Evolutionary conservation across 306 rosid species (phyloP).

Genomic region (Lathyrus oleraceus): DNA sequence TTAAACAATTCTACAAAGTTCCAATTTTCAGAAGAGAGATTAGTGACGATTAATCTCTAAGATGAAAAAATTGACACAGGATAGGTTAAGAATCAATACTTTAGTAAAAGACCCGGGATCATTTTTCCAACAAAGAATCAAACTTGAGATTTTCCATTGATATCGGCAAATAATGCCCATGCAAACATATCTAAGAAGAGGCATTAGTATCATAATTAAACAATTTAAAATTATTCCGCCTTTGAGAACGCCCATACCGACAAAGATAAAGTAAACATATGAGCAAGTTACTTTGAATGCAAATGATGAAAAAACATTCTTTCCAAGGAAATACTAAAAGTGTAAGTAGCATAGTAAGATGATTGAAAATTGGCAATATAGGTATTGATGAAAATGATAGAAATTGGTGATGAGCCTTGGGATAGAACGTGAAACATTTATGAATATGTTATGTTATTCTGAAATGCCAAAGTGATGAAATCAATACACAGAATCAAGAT

Average conservation of each 20-base stretch:
- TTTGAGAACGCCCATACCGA: background rate
- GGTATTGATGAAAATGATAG: background rate
- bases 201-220: background rate
- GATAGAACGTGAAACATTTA: background rate
- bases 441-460: background rate
- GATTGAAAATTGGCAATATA: background rate
- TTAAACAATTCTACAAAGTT: background rate
- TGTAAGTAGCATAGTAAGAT: background rate
- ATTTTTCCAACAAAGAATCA: slow-evolving; percentile 13
- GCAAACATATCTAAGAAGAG: background rate
- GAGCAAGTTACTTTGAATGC: background rate
- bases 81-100: background rate
- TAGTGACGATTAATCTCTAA: background rate
- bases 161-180: background rate
- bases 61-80: background rate
- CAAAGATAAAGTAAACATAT: background rate
- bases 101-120: background rate
- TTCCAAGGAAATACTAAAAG: background rate
- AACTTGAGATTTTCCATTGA: background rate
- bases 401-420: background rate
- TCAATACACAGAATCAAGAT: background rate
- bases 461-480: background rate
- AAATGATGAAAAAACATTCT: slow-evolving; percentile 2
- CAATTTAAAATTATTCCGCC: background rate
- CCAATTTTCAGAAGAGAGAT: slow-evolving; percentile 7